Evolutionary conservation across 306 rosid genomes (phyloP).

Genomic region (Fragaria ananassa): DNA sequence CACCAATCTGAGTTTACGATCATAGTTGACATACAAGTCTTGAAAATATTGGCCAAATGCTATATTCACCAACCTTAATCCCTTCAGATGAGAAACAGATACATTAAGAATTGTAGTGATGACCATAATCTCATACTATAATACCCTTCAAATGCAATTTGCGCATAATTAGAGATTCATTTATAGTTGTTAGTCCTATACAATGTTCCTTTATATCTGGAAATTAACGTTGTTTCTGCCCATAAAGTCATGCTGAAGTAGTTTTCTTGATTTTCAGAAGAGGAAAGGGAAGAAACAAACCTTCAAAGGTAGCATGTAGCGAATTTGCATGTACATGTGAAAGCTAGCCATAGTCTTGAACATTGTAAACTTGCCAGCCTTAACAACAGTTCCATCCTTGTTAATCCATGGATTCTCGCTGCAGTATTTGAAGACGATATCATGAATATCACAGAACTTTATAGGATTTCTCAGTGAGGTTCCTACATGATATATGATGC

Average conservation of each 20-base stretch:
- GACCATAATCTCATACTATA: background rate
- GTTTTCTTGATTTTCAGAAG: background rate
- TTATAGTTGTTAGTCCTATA: background rate
- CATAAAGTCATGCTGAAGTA: background rate
- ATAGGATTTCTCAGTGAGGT: slow-evolving; percentile 42
- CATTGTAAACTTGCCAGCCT: background rate
- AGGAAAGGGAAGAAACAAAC: slow-evolving; percentile 7
- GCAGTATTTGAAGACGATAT: slow-evolving; percentile 15
- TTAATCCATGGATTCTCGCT: slow-evolving; percentile 7
- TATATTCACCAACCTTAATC: slow-evolving; percentile 22
- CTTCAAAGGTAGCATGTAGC: slow-evolving; percentile 31
- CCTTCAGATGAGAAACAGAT: slow-evolving; percentile 18
- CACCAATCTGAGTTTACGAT: slow-evolving; percentile 13
- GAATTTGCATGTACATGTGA: slow-evolving; percentile 16
- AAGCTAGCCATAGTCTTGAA: slow-evolving; percentile 25
- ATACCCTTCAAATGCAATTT: background rate
- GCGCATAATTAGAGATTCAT: background rate
- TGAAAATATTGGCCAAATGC: background rate
- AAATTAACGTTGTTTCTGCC: background rate
- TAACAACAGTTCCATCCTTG: slow-evolving; percentile 31
- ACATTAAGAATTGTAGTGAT: background rate
- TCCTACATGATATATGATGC: slow-evolving; percentile 36
- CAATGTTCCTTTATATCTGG: background rate
- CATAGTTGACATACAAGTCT: background rate
- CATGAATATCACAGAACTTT: background rate